Evolutionary conservation across 345 rosid species (phyloP).

Genomic region (Aquilaria yunnanensis): DNA sequence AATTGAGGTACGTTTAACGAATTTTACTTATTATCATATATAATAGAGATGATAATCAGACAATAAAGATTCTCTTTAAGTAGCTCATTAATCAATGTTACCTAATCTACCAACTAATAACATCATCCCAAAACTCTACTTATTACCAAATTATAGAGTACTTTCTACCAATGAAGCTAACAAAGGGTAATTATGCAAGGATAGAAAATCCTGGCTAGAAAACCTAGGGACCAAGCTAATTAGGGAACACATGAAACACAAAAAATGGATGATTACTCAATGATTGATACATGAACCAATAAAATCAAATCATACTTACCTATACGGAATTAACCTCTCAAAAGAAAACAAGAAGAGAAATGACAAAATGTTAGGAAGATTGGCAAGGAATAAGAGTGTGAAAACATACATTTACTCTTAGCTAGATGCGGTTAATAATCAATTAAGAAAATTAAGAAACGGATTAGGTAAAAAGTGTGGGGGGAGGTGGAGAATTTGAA

Average conservation of each 20-base stretch:
- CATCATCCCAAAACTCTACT: too few species aligned
- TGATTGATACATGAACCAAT: conserved; percentile 11
- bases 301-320: background rate
- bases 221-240: background rate
- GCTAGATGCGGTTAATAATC: background rate
- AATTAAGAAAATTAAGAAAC: background rate
- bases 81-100: too few species aligned
- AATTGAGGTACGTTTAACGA: too few species aligned
- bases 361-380: conserved; percentile 13
- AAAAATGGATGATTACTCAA: conserved; percentile 10
- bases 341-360: conserved; percentile 4
- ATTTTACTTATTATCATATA: too few species aligned
- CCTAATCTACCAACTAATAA: too few species aligned
- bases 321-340: too few species aligned
- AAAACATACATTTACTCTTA: conserved; percentile 10
- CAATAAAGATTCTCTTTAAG: too few species aligned
- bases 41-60: too few species aligned
- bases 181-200: background rate
- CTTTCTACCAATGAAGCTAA: background rate
- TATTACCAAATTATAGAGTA: too few species aligned
- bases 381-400: background rate
- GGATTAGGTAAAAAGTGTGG: background rate
- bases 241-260: background rate
- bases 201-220: background rate
- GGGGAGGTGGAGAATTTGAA: background rate